Conservation (phyloP, 106 monocot species). For the Phalaenopsis equestris region DNA sequence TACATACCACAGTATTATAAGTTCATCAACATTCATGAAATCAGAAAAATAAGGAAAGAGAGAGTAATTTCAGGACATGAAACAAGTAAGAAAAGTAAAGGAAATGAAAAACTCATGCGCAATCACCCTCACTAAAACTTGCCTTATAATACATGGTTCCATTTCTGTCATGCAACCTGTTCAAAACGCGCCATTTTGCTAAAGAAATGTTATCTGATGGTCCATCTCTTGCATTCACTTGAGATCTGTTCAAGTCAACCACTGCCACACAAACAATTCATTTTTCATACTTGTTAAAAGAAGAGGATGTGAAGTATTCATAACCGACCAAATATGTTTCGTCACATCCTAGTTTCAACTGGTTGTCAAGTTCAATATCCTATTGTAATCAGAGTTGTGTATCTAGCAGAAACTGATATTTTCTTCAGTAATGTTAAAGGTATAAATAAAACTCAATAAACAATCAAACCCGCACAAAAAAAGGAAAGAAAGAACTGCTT, state of each 20-base stretch:
- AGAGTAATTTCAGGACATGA: background rate
- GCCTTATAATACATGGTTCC: conserved; percentile 96
- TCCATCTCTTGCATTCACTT: conserved; percentile 79
- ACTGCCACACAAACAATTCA: conserved; percentile 36
- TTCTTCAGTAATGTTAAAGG: background rate
- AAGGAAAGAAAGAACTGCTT: background rate
- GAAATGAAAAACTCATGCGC: background rate
- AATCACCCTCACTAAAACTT: background rate
- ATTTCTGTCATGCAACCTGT: conserved; percentile 95
- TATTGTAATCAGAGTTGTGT: background rate
- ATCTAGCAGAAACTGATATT: background rate
- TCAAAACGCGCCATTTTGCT: conserved; percentile 97
- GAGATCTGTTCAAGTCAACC: conserved; percentile 80
- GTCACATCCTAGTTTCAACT: background rate
- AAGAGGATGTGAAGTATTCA: background rate
- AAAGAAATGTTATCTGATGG: conserved; percentile 66
- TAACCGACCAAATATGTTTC: background rate
- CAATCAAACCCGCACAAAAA: background rate
- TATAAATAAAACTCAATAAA: background rate
- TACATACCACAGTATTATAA: background rate
- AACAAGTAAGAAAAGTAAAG: background rate
- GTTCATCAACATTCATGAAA: conserved; percentile 3
- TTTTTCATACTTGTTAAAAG: background rate
- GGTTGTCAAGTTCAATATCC: background rate
- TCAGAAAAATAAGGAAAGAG: background rate